Evolutionary conservation across 805 yeast species (phyloP).

Genomic region (Candida lessepsii): DNA sequence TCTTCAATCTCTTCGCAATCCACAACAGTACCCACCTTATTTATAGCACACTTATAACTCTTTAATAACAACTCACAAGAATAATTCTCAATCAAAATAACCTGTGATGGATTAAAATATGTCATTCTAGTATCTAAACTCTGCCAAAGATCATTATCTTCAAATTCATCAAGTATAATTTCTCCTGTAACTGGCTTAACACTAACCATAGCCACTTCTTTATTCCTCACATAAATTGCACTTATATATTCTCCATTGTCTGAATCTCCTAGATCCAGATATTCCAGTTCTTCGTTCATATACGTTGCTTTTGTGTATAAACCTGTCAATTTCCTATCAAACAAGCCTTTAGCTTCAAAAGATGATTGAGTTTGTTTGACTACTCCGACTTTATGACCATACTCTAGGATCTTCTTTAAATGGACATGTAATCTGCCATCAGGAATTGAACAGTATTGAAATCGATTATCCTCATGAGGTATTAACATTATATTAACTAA

Average conservation of each 20-base stretch:
- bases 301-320: slow-evolving; percentile 84
- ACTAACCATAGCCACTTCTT: slow-evolving; percentile 51
- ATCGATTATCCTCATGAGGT: slow-evolving; percentile 54
- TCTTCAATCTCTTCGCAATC: too few species aligned
- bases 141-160: slow-evolving; percentile 54
- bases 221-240: slow-evolving; percentile 32
- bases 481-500: slow-evolving; percentile 68
- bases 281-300: slow-evolving; percentile 53
- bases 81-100: slow-evolving; percentile 40
- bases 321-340: slow-evolving; percentile 65
- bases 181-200: slow-evolving; percentile 76
- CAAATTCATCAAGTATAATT: slow-evolving; percentile 66
- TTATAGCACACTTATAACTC: slow-evolving; percentile 11
- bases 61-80: slow-evolving; percentile 19
- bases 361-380: slow-evolving; percentile 76
- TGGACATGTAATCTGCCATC: slow-evolving; percentile 72
- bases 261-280: slow-evolving; percentile 8
- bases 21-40: slow-evolving; percentile 1
- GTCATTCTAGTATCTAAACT: slow-evolving; percentile 72
- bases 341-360: slow-evolving; percentile 51
- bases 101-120: slow-evolving; percentile 77
- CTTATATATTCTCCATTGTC: slow-evolving; percentile 45
- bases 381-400: slow-evolving; percentile 80
- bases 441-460: slow-evolving; percentile 87
- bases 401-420: slow-evolving; percentile 65